Percentiles rank a stretch among this genome's conserved stretches.
Conservation (phyloP, 1,284 basidiomycete genomes). For the Rhodotorula sp. region DNA sequence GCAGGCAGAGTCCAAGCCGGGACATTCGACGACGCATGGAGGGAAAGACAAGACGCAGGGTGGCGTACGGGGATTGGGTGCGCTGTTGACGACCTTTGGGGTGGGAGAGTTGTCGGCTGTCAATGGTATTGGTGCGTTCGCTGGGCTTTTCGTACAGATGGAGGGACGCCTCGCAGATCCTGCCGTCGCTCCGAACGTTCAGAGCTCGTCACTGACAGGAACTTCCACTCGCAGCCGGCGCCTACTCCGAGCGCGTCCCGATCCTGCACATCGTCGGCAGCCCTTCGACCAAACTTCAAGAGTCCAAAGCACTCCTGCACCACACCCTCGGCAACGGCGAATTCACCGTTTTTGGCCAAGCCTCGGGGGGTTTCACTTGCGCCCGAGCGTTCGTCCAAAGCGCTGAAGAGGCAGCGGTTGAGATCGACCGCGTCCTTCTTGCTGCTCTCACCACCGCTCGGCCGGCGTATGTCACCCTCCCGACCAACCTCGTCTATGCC, state of each 20-base stretch:
- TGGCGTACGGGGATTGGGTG: conserved; percentile 33
- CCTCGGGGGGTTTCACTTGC: conserved; percentile 70
- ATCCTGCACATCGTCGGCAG: conserved; percentile 87
- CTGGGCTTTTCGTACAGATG: neutral
- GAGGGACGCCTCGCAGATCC: too few species aligned
- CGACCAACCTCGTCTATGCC: conserved; percentile 68
- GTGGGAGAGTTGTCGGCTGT: conserved; percentile 84
- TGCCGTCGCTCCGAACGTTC: too few species aligned
- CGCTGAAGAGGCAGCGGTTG: conserved; percentile 59
- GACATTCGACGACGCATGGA: neutral
- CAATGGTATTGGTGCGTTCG: conserved; percentile 67
- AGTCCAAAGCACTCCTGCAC: conserved; percentile 50
- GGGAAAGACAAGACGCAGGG: conserved; percentile 34
- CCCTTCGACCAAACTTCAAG: conserved; percentile 71
- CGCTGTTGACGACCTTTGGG: conserved; percentile 65
- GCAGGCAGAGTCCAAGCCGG: neutral
- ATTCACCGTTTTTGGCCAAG: conserved; percentile 73
- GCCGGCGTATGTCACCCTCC: conserved; percentile 84
- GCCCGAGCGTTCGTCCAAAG: conserved; percentile 63
- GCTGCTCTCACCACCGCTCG: conserved; percentile 68
- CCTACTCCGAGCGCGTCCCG: conserved; percentile 76
- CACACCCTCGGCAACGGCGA: conserved; percentile 61
- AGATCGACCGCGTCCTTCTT: conserved; percentile 77
- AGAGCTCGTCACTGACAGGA: too few species aligned
- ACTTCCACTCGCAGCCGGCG: conserved; percentile 16